phyloP scores from a whole-genome alignment of 2,329 filamentous ascomycete genomes.

The Epichloe gansuensis region DNA sequence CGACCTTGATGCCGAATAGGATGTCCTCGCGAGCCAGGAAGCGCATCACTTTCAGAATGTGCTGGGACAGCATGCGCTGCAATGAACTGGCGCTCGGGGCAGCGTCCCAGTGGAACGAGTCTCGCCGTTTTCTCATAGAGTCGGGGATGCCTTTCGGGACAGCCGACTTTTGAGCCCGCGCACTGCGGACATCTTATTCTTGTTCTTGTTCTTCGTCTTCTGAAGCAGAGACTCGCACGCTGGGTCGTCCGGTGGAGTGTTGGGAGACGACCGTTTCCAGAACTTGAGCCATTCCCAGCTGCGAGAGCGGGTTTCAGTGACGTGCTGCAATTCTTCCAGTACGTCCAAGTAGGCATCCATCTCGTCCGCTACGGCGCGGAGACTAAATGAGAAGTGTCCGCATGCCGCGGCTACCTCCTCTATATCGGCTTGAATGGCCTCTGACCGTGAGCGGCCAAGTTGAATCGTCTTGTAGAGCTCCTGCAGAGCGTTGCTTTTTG shows the following conservation, averaged over 20 bases:
- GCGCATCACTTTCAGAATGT: constrained; percentile 31
- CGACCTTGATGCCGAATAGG: constrained; percentile 83
- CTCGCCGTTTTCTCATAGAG: constrained; percentile 37
- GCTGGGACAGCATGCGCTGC: constrained; percentile 33
- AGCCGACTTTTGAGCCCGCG: constrained; percentile 36
- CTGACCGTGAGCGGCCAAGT: constrained; percentile 52
- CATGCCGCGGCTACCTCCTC: constrained; percentile 98
- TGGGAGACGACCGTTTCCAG: constrained; percentile 39
- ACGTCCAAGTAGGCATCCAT: constrained; percentile 73
- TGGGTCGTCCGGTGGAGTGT: constrained; percentile 20
- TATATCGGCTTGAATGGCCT: constrained; percentile 78
- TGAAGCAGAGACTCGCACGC: constrained; percentile 31
- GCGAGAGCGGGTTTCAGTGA: constrained; percentile 46
- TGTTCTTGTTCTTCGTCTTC: constrained; percentile 16
- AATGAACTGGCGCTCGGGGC: constrained; percentile 33
- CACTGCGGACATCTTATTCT: constrained; percentile 26
- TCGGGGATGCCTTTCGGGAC: constrained; percentile 44
- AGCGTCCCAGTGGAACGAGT: constrained; percentile 45
- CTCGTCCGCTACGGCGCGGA: constrained; percentile 84
- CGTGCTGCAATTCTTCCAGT: constrained; percentile 71
- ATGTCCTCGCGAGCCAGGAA: constrained; percentile 44
- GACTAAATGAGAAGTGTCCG: constrained; percentile 86
- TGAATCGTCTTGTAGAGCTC: constrained; percentile 73
- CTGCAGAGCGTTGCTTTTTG: constrained; percentile 63
- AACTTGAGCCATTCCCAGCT: constrained; percentile 82